A percentile compares a stretch with the other conserved stretches of the same genome.
phyloP scores from a whole-genome alignment of 2,329 filamentous ascomycete genomes.

The Fonsecaea nubica region DNA sequence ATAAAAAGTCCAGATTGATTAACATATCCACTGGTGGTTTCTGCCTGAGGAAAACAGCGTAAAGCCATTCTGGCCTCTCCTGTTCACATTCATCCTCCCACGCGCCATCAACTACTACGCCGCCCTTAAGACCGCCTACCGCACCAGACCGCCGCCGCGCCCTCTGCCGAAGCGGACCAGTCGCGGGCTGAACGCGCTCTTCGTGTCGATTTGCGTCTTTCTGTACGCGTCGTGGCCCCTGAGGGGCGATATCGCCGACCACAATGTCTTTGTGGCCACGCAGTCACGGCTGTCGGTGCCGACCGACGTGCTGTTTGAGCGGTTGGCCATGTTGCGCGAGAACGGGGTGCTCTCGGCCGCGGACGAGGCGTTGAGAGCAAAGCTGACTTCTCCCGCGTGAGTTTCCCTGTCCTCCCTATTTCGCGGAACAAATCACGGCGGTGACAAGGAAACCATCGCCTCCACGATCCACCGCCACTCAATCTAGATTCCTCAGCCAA shows the following conservation, averaged over 20 bases:
- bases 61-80: conserved; percentile 41
- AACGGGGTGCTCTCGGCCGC: conserved; percentile 51
- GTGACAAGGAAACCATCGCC: no score
- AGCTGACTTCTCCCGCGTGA: conserved; percentile 73
- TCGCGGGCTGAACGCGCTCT: conserved; percentile 57
- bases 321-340: conserved; percentile 61
- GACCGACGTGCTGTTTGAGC: conserved; percentile 82
- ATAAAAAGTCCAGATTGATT: neutral
- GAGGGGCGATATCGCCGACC: conserved; percentile 43
- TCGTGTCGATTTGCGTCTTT: conserved; percentile 59
- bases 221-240: conserved; percentile 62
- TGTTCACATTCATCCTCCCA: conserved; percentile 41
- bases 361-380: conserved; percentile 71
- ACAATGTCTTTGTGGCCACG: conserved; percentile 82
- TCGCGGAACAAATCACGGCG: no score
- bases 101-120: conserved; percentile 37
- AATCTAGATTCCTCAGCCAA: no score
- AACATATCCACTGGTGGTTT: neutral
- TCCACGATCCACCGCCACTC: no score
- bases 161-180: conserved; percentile 46
- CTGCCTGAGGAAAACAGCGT: conserved; percentile 27
- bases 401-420: conserved; percentile 47
- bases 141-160: conserved; percentile 47
- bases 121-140: conserved; percentile 35
- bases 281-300: conserved; percentile 83